Conservation (phyloP, 2,329 filamentous ascomycete species). For the Penicillium sp. region DNA sequence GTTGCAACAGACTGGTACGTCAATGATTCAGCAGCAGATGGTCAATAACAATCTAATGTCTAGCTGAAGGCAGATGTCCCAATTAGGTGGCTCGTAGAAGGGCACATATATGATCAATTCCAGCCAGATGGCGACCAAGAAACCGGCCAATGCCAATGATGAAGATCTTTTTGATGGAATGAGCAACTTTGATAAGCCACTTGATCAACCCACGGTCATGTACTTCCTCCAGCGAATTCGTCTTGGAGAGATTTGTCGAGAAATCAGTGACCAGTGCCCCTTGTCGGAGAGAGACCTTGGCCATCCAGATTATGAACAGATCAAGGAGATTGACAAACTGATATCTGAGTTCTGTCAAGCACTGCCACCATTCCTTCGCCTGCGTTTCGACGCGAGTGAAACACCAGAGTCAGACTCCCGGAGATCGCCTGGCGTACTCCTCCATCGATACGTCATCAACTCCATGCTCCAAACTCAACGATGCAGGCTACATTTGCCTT, state of each 20-base stretch:
- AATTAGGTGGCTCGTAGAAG: slow-evolving; percentile 37
- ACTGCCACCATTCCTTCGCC: slow-evolving; percentile 38
- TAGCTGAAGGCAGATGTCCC: slow-evolving; percentile 30
- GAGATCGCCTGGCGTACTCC: slow-evolving; percentile 21
- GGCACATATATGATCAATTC: slow-evolving; percentile 42
- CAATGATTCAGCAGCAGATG: neutral
- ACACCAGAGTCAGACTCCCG: slow-evolving; percentile 10
- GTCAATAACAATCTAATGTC: neutral
- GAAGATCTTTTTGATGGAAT: slow-evolving; percentile 36
- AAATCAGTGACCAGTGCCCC: slow-evolving; percentile 38
- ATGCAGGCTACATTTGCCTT: slow-evolving; percentile 44
- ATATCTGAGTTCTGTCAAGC: slow-evolving; percentile 33
- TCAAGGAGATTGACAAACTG: slow-evolving; percentile 39
- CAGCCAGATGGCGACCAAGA: slow-evolving; percentile 42
- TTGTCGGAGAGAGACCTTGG: slow-evolving; percentile 21
- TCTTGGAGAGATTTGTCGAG: slow-evolving; percentile 40
- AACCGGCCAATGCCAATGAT: slow-evolving; percentile 42
- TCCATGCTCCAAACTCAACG: slow-evolving; percentile 39
- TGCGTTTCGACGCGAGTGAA: slow-evolving; percentile 15
- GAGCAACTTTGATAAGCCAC: slow-evolving; percentile 17
- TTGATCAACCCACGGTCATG: slow-evolving; percentile 40
- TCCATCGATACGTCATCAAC: slow-evolving; percentile 40
- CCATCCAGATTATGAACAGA: slow-evolving; percentile 29
- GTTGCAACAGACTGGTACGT: slow-evolving; percentile 41
- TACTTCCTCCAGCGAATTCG: slow-evolving; percentile 41